Conservation (phyloP, 805 yeast genomes). For the Debaryomyces prosopidis region DNA sequence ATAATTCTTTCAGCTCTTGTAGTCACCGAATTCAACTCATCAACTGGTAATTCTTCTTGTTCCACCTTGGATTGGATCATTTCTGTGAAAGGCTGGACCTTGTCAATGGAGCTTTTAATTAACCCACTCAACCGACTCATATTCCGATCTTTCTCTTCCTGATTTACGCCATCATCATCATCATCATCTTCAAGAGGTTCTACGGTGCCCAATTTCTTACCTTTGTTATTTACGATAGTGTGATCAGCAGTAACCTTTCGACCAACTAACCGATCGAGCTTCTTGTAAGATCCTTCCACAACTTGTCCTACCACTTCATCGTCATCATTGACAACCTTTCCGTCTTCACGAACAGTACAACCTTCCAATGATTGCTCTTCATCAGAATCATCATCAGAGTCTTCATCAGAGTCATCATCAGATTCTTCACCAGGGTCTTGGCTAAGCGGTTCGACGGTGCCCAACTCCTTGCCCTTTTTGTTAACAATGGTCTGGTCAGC, state of each 20-base stretch:
- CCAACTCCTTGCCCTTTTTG: conserved; percentile 1
- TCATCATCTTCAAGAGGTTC: neutral
- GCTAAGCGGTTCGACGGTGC: neutral
- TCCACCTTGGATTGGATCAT: conserved; percentile 2
- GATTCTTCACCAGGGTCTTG: neutral
- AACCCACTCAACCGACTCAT: conserved; percentile 2
- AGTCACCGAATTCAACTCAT: conserved; percentile 1
- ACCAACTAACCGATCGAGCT: conserved; percentile 1
- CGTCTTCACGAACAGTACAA: conserved; percentile 1
- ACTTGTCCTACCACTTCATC: conserved; percentile 1
- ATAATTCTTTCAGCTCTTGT: neutral
- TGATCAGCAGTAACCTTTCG: conserved; percentile 3
- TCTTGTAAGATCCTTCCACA: conserved; percentile 2
- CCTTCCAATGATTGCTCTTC: neutral
- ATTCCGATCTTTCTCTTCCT: neutral
- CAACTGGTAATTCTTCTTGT: conserved; percentile 1
- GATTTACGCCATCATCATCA: neutral
- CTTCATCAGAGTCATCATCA: neutral
- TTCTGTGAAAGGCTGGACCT: neutral
- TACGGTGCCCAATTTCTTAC: conserved; percentile 1
- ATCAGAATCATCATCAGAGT: neutral
- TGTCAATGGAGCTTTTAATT: neutral
- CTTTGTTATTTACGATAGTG: conserved; percentile 1
- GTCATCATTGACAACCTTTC: conserved; percentile 3
- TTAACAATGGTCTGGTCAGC: conserved; percentile 1